Base-by-base conservation (phyloP, 169 alveolate genomes). In the Plasmodium vivax region DNA sequence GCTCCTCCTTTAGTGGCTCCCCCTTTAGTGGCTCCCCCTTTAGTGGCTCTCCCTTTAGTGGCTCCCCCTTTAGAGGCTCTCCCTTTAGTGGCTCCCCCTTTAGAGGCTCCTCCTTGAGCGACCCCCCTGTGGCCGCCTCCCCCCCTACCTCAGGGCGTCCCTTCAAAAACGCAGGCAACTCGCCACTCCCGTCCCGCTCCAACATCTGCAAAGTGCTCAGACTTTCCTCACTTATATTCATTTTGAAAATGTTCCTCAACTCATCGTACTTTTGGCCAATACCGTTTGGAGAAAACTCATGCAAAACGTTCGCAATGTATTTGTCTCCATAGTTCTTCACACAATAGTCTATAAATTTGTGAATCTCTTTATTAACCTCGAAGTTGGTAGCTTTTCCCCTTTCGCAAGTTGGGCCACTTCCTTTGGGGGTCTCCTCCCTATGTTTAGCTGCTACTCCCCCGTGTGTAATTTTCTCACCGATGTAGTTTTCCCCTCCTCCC, bases 311-410 rank as follows among this genome's bases (percentile, higher is more conserved):
- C 75, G 73, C 30, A 27, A 88, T 27, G 45, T 88, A 74, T 30
- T 81, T 88, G 72, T 88, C 82, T 34, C 94, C 94, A 88, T 80
- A 80, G 58, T 88, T 80, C 34, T 88, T 88, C 73, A 88, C 87
- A 88, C 94, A 88, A 68, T 88, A 88, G 80, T 88, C 94, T 80
- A 88, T 88, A 62, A 88, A 88, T 51, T 88, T 88, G 54, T 88
- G 81, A 6, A 88, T 88, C 82, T 88, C 94, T 36, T 88, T 43
- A 88, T 88, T 88, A 19, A 88, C 90, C 68, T 88, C 94, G 4
- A 88, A 80, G 73, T 77, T 81, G 54, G 30, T 16, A 5, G n/a
- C 71, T 32, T 51, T 79, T 5, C 68, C 94, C 19, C 32, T 87
- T 34, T 41, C 74, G 32, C 10, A n/a, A 54, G 27, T 32, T 87